phyloP scores from a whole-genome alignment of 2,329 filamentous ascomycete genomes.

The Zelopaecilomyces penicillatus region DNA sequence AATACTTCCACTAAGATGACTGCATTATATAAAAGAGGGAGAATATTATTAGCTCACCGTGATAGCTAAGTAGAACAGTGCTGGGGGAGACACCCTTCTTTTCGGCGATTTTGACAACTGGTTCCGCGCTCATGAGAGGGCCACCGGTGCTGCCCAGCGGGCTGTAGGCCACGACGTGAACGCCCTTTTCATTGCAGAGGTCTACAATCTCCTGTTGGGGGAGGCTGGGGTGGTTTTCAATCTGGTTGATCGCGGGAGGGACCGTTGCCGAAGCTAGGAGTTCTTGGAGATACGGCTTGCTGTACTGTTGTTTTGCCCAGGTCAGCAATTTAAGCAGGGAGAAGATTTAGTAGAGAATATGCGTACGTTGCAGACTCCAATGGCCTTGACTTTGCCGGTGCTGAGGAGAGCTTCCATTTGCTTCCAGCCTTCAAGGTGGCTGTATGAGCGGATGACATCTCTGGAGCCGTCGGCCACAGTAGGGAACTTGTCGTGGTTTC shows the following conservation, averaged over 20 bases:
- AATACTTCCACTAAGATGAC: neutral
- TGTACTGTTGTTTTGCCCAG: conserved; percentile 32
- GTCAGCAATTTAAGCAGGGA: neutral
- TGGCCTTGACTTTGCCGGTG: conserved; percentile 46
- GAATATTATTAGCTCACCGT: conserved; percentile 41
- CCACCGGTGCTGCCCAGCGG: conserved; percentile 57
- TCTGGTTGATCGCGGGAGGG: conserved; percentile 61
- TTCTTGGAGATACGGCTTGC: conserved; percentile 46
- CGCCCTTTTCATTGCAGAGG: conserved; percentile 58
- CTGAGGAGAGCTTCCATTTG: conserved; percentile 59
- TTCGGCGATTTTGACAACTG: conserved; percentile 55
- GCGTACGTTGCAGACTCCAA: conserved; percentile 49
- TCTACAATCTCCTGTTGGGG: conserved; percentile 66
- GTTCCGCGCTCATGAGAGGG: conserved; percentile 55
- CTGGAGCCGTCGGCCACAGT: conserved; percentile 64
- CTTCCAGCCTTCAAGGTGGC: conserved; percentile 70
- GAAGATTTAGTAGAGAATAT: neutral
- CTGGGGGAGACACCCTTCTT: conserved; percentile 53
- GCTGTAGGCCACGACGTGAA: conserved; percentile 65
- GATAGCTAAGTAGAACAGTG: conserved; percentile 61
- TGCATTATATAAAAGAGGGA: neutral
- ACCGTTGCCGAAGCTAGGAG: conserved; percentile 43
- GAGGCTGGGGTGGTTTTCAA: conserved; percentile 64
- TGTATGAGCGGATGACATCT: conserved; percentile 61
- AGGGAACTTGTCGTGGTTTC: conserved; percentile 66